A percentile compares a stretch with the other conserved stretches of the same genome.
phyloP scores from a whole-genome alignment of 1,284 basidiomycete genomes.

The Cryptococcus sp. region DNA sequence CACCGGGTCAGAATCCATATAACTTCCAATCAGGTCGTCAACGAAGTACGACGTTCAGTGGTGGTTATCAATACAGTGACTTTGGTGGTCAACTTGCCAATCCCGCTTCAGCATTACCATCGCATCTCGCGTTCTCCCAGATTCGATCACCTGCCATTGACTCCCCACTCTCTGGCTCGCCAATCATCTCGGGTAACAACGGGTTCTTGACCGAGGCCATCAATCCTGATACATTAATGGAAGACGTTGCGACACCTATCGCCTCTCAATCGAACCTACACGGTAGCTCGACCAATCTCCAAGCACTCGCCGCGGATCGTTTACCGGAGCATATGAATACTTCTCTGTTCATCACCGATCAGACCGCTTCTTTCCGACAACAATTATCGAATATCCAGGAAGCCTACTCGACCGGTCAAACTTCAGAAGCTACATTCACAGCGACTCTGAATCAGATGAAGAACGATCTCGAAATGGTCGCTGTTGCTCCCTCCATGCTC shows the following conservation, averaged over 20 bases:
- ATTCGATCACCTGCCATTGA: slow-evolving; percentile 20
- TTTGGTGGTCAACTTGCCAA: slow-evolving; percentile 1
- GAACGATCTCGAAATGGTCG: no score
- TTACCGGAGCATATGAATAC: no score
- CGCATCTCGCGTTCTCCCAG: slow-evolving; percentile 32
- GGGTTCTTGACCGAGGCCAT: slow-evolving; percentile 5
- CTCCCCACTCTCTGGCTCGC: slow-evolving; percentile 24
- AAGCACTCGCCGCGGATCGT: no score
- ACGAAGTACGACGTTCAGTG: slow-evolving; percentile 42
- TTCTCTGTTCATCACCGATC: no score
- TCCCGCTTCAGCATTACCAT: slow-evolving; percentile 24
- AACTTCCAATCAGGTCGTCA: slow-evolving; percentile 26
- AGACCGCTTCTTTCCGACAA: no score
- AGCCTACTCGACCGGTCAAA: no score
- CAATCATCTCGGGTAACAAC: slow-evolving; percentile 16
- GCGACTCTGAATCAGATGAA: no score
- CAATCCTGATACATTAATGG: slow-evolving; percentile 29
- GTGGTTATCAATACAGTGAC: slow-evolving; percentile 17
- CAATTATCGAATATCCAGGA: no score
- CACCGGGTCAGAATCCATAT: slow-evolving; percentile 23
- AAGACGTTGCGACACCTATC: slow-evolving; percentile 34
- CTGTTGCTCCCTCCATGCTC: no score
- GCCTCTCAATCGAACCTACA: slow-evolving; percentile 8
- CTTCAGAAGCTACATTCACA: no score
- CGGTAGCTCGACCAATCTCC: no score